Evolutionary conservation across 345 rosid genomes (phyloP).

Genomic region (Viola odorata): DNA sequence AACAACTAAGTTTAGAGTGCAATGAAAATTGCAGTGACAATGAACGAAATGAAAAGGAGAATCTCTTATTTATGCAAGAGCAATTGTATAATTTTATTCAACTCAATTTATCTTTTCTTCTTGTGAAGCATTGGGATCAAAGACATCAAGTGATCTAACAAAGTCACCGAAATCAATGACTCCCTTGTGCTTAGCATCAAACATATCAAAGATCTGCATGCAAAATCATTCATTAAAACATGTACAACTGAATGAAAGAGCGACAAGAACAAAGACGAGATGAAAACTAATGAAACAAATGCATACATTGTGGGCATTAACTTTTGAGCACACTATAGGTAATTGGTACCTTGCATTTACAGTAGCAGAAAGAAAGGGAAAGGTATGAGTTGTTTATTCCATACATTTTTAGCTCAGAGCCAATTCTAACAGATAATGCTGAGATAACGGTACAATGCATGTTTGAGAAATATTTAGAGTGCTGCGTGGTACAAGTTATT

Average conservation of each 20-base stretch:
- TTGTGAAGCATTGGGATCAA: slow-evolving; percentile 77
- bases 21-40: background rate
- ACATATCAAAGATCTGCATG: slow-evolving; percentile 86
- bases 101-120: slow-evolving; percentile 86
- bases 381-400: background rate
- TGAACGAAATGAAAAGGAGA: background rate
- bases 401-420: background rate
- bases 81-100: background rate
- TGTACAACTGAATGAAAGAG: background rate
- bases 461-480: too few relatives aligned
- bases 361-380: background rate
- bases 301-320: background rate
- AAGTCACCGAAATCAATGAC: slow-evolving; percentile 93
- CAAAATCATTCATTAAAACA: slow-evolving; percentile 7
- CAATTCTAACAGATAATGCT: too few relatives aligned
- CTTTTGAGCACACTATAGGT: background rate
- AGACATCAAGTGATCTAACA: slow-evolving; percentile 79
- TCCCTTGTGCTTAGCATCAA: slow-evolving; percentile 87
- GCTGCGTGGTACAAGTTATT: too few relatives aligned
- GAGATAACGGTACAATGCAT: too few relatives aligned
- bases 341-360: background rate
- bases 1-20: slow-evolving; percentile 1
- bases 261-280: background rate
- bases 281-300: background rate
- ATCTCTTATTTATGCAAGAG: too few relatives aligned